Evolutionary conservation across 768 basidiomycete genomes (phyloP), one percentile per base, ranked within the genome.

Genomic region (Auricularia sp.): DNA sequence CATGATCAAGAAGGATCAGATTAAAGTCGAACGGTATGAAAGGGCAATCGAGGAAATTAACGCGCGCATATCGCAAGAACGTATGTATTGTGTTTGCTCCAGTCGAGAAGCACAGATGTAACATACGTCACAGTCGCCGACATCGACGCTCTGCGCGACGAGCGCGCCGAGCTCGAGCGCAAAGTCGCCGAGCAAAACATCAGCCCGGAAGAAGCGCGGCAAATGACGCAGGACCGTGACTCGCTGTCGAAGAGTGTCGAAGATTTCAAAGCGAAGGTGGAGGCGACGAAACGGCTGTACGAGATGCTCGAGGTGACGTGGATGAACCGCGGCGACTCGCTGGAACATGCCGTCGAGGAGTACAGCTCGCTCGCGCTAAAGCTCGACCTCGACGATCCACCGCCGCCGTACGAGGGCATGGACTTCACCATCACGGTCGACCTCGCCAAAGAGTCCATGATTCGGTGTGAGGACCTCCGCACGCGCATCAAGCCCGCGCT

Each of bases 211-310:
- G 95, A 99, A 75, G 93, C 97, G 51, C 76, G 84, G 63, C 86
- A 86, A 44, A 95, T 99, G 92, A 94, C 89, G 70, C 85, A 85
- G 3, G 94, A 98, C 68, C 89, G 93, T 65, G 91, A 94, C 69
- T 84, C 80, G 34, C 80, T 96, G 42, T 78, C 83, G 3, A 83
- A 85, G 62, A 89, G 83, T 69, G 76, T 94, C 63, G 86, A 89
- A 67, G 90, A 91, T 66, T 83, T 94, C 64, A 88, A 85, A 68
- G 79, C 83, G 66, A 93, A 89, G 71, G 83, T 92, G 7, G 75
- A 84, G 0, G 89, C 94, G 69, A 85, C 88, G 2, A 86, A 88
- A 65, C 84, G 87, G 71, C 74, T 77, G 14, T 82, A 90, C 39
- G 86, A 91, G 80, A 83, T 85, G 18, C 83, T 93, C 61, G 96